These are phyloP conservation scores for Pichia sp. DNA, from an alignment of 1,139 yeast genomes.

Conservation along the genomic window DNA sequence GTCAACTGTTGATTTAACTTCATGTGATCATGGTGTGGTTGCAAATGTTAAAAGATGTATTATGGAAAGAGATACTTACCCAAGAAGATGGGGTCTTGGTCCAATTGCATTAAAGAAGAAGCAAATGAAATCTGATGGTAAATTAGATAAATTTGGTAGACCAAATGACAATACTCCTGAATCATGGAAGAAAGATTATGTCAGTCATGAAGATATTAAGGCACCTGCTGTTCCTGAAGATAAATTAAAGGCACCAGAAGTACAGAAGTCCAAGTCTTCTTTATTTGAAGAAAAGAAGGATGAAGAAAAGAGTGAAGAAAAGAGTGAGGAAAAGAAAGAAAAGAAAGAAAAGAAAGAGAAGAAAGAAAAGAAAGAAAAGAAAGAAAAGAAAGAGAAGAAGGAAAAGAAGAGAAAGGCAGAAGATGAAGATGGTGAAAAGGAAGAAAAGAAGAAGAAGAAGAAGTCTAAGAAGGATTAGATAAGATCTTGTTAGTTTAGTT, in stretches of 20 bases:
- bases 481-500: background rate
- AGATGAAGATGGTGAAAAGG: constrained; percentile 2
- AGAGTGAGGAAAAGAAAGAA: constrained; percentile 47
- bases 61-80: constrained; percentile 98
- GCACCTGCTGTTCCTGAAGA: constrained; percentile 36
- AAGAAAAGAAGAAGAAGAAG: constrained; percentile 32
- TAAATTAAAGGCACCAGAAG: constrained; percentile 39
- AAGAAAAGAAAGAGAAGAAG: constrained; percentile 34
- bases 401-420: constrained; percentile 21
- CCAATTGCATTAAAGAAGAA: constrained; percentile 98
- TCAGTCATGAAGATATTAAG: constrained; percentile 66
- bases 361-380: constrained; percentile 54
- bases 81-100: constrained; percentile 99
- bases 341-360: constrained; percentile 49
- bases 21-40: constrained; percentile 97
- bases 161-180: constrained; percentile 89
- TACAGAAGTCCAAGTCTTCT: constrained; percentile 42
- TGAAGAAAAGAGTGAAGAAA: constrained; percentile 29
- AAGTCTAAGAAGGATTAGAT: constrained; percentile 39
- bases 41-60: constrained; percentile 98
- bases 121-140: constrained; percentile 95
- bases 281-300: constrained; percentile 28
- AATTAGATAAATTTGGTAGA: constrained; percentile 93
- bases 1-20: constrained; percentile 94
- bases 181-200: constrained; percentile 83